These are phyloP conservation scores for Pseudogymnoascus sp. DNA, from an alignment of 2,329 filamentous ascomycete species.

Conservation along the genomic window DNA sequence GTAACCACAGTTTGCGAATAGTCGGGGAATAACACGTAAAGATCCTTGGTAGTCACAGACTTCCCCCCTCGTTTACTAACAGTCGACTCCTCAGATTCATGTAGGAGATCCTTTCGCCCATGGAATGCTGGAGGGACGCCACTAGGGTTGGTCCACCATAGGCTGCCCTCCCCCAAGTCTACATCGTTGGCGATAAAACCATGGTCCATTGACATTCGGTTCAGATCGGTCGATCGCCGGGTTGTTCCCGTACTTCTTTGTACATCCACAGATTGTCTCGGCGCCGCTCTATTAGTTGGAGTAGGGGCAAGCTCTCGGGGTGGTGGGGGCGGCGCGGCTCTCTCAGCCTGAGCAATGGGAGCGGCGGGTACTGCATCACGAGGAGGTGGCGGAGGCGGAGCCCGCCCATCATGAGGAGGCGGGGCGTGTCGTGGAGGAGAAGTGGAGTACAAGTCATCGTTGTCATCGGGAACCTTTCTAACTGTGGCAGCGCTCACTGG, in stretches of 20 bases:
- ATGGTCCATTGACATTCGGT: slow-evolving; percentile 65
- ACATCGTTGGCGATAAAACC: slow-evolving; percentile 84
- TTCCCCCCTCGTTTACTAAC: slow-evolving; percentile 62
- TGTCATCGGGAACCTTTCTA: slow-evolving; percentile 16
- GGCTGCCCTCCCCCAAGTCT: slow-evolving; percentile 63
- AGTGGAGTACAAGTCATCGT: slow-evolving; percentile 29
- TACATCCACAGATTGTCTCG: slow-evolving; percentile 58
- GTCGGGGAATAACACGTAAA: slow-evolving; percentile 87
- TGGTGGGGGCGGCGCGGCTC: slow-evolving; percentile 30
- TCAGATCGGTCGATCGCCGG: slow-evolving; percentile 57
- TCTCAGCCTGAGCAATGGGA: neutral
- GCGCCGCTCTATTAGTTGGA: slow-evolving; percentile 25
- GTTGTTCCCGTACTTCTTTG: slow-evolving; percentile 41
- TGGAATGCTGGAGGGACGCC: slow-evolving; percentile 75
- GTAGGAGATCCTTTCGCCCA: slow-evolving; percentile 72
- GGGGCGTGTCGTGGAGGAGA: slow-evolving; percentile 27
- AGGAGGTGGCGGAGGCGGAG: slow-evolving; percentile 40
- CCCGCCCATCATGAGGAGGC: slow-evolving; percentile 32
- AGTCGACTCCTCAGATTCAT: slow-evolving; percentile 71
- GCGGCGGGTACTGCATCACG: slow-evolving; percentile 32
- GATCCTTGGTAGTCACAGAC: slow-evolving; percentile 65
- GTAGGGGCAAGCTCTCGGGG: slow-evolving; percentile 24
- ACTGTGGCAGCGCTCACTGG: slow-evolving; percentile 16
- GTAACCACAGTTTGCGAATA: slow-evolving; percentile 92
- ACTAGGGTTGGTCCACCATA: slow-evolving; percentile 84